Percentiles rank a stretch among this genome's conserved stretches.
Evolutionary conservation across 2,329 filamentous ascomycete genomes (phyloP).

Genomic region (Cadophora malorum): DNA sequence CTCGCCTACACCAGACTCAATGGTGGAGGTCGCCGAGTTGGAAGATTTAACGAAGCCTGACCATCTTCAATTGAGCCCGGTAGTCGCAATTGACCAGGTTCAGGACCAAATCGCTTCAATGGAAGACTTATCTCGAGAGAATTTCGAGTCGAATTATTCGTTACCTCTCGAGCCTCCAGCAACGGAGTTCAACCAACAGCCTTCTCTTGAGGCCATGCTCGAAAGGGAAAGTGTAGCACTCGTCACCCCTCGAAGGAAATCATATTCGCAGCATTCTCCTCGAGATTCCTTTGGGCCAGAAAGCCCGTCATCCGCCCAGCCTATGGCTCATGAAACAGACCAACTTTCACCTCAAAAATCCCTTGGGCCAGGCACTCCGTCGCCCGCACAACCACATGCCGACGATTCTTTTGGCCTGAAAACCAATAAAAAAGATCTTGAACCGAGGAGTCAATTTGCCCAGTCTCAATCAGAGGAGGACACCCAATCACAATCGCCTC

Average conservation of each 20-base stretch:
- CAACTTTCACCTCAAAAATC: neutral
- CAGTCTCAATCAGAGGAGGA: neutral
- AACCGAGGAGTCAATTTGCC: neutral
- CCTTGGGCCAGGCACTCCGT: neutral
- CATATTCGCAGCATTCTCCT: neutral
- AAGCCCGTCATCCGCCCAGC: neutral
- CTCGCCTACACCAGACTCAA: slow-evolving; percentile 5
- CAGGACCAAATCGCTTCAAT: neutral
- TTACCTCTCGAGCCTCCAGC: neutral
- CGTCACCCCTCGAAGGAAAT: neutral
- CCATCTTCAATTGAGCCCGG: neutral
- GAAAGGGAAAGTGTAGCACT: neutral
- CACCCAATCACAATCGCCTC: neutral
- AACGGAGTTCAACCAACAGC: neutral
- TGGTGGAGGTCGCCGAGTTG: neutral
- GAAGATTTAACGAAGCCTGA: neutral
- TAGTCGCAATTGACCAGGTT: neutral
- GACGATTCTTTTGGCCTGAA: neutral
- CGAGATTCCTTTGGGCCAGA: neutral
- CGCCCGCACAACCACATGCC: neutral
- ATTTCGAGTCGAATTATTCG: neutral
- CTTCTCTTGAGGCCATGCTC: neutral
- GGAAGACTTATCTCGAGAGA: neutral
- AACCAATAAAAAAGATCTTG: neutral
- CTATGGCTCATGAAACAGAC: neutral